phyloP scores from a whole-genome alignment of 148 eudicot species.

The Vaccinium darrowii region DNA sequence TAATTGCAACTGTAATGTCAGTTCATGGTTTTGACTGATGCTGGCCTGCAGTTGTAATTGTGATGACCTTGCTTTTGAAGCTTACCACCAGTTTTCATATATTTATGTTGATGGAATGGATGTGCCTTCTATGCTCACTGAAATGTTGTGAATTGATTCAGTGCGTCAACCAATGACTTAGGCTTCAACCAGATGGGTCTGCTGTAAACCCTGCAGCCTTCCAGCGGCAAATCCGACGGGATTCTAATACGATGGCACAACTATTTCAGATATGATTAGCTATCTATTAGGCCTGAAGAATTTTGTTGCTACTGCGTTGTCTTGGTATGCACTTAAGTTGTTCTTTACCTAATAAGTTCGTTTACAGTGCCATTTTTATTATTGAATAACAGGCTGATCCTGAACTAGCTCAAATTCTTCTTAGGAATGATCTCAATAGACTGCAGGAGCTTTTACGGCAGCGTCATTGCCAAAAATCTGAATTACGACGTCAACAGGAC shows the following conservation, averaged over 20 bases:
- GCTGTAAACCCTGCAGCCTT: conserved; percentile 93
- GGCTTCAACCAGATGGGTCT: conserved; percentile 88
- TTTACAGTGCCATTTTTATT: conserved; percentile 7
- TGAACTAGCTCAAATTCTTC: conserved; percentile 78
- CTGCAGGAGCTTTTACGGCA: conserved; percentile 71
- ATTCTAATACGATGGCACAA: conserved; percentile 82
- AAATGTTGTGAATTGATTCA: conserved; percentile 26
- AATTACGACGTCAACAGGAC: conserved; percentile 48
- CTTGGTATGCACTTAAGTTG: background rate
- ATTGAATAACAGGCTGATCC: conserved; percentile 72
- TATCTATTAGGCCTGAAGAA: background rate
- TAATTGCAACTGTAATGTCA: background rate
- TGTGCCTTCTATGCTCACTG: background rate
- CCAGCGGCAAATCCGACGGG: conserved; percentile 71
- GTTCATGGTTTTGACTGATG: background rate
- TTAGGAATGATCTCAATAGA: conserved; percentile 71
- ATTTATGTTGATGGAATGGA: background rate
- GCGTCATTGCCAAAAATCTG: conserved; percentile 74
- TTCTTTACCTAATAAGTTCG: background rate
- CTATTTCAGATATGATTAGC: conserved; percentile 62
- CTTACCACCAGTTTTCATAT: background rate
- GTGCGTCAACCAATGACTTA: conserved; percentile 49
- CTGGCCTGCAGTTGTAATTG: background rate
- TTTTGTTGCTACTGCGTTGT: background rate
- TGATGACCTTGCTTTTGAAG: conserved; percentile 8